These are phyloP conservation scores for Oryza meyeriana DNA, from an alignment of 176 grass and related monocot genomes.

Conservation along the genomic window DNA sequence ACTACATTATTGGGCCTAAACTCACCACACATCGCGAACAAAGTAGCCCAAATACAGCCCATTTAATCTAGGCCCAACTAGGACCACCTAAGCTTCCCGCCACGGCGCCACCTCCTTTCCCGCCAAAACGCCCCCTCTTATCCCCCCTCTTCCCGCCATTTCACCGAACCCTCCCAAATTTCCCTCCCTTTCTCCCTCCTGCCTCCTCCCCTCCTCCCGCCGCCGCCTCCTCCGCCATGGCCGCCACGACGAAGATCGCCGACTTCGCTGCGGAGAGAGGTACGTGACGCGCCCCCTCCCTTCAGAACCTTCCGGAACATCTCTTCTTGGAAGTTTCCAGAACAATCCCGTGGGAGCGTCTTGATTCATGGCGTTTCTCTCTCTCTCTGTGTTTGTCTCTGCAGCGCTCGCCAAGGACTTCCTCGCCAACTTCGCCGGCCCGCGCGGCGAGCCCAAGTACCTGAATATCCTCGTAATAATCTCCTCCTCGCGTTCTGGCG, in stretches of 20 bases:
- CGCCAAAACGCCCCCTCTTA: constrained; percentile 40
- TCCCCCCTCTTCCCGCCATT: constrained; percentile 23
- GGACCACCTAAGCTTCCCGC: constrained; percentile 27
- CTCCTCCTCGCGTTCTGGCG: neutral
- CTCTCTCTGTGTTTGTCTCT: neutral
- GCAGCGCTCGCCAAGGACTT: constrained; percentile 92
- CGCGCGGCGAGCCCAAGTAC: constrained; percentile 82
- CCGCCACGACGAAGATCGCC: constrained; percentile 32
- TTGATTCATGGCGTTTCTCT: neutral
- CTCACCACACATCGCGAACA: too few species aligned
- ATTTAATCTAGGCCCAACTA: neutral
- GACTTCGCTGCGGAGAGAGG: constrained; percentile 77
- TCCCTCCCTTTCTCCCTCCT: neutral
- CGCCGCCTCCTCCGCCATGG: neutral
- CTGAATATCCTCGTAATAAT: constrained; percentile 65
- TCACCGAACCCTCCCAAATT: neutral
- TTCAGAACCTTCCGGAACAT: neutral
- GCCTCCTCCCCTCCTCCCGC: neutral
- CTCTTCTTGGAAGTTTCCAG: neutral
- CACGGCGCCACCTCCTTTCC: neutral
- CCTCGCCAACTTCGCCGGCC: constrained; percentile 65
- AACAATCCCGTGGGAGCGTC: neutral
- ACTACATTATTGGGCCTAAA: neutral
- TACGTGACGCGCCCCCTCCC: neutral
- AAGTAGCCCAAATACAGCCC: neutral